phyloP scores from a whole-genome alignment of 176 grass and related monocot genomes.

The Oryza officinalis region DNA sequence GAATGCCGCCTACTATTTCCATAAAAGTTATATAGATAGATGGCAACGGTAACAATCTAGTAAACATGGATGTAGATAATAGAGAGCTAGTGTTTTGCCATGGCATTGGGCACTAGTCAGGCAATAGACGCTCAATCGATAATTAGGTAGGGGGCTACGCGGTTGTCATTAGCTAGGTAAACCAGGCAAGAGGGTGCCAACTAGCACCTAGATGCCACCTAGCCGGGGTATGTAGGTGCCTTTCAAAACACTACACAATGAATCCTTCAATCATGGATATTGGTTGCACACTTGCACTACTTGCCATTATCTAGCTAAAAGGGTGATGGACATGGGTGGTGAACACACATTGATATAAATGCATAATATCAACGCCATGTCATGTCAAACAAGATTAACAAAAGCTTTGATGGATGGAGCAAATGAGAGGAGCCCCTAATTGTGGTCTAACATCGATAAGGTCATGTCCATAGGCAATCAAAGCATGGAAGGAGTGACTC shows the following conservation, averaged over 20 bases:
- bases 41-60: background rate
- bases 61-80: slow-evolving; percentile 1
- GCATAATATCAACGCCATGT: background rate
- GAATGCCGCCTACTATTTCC: background rate
- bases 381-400: background rate
- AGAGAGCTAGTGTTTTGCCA: background rate
- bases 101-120: background rate
- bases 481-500: background rate
- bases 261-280: background rate
- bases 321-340: no score
- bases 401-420: background rate
- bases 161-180: no score
- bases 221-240: background rate
- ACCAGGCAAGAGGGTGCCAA: background rate
- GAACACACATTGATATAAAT: no score
- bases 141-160: no score
- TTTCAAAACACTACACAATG: background rate
- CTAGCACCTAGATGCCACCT: background rate
- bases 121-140: background rate
- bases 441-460: background rate
- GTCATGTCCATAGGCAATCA: background rate
- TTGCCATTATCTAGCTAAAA: no score
- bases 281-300: no score
- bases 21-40: background rate
- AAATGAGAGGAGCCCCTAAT: background rate